Conservation (phyloP, 2,329 filamentous ascomycete genomes). For the Colletotrichum siamense region DNA sequence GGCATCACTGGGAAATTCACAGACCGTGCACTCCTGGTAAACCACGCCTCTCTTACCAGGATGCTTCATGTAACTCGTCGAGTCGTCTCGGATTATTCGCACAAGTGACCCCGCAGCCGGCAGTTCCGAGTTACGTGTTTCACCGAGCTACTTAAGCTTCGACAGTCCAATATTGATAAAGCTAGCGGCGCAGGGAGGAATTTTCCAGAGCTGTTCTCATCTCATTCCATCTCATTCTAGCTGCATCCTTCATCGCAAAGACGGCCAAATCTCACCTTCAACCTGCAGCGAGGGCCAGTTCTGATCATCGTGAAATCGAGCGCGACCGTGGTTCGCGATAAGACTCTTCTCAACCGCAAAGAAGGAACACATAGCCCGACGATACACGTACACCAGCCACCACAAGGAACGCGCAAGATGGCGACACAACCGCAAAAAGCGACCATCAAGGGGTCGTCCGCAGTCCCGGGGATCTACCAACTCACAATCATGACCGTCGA, state of each 20-base stretch:
- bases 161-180: not conserved
- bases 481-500: slow-evolving; percentile 38
- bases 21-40: not conserved
- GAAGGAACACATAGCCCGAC: not conserved
- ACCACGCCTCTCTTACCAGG: not conserved
- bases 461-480: slow-evolving; percentile 36
- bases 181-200: not conserved
- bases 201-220: not conserved
- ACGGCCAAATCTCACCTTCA: not conserved
- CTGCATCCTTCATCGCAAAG: slow-evolving; percentile 9
- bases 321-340: not conserved
- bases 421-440: not conserved
- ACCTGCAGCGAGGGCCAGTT: not conserved
- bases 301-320: not conserved
- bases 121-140: slow-evolving; percentile 1
- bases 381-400: not conserved
- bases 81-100: not conserved
- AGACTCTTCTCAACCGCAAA: not conserved
- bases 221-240: not conserved
- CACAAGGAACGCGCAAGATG: not conserved
- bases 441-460: slow-evolving; percentile 21
- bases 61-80: not conserved
- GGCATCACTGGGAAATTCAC: not conserved
- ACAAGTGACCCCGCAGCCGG: not conserved
- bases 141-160: slow-evolving; percentile 3